Conservation (phyloP, 352 stramenopile species). For the Pythium apleroticum region DNA sequence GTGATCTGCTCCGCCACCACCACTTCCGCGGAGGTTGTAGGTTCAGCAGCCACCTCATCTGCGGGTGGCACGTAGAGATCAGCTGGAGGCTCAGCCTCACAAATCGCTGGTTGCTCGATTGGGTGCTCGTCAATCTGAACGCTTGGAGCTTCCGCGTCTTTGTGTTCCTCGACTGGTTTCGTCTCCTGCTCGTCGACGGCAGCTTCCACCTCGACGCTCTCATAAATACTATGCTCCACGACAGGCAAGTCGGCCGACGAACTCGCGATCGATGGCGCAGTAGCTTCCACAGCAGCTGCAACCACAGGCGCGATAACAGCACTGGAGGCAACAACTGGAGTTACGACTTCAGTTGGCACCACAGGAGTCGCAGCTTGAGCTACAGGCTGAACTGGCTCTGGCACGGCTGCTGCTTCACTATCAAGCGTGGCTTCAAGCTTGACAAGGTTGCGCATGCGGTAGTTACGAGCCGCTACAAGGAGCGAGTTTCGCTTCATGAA, state of each 20-base stretch:
- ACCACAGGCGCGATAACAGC: neutral
- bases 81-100: conserved; percentile 1
- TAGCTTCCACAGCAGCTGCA: neutral
- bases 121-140: neutral
- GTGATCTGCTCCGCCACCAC: neutral
- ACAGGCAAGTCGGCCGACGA: neutral
- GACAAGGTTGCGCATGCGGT: conserved; percentile 42
- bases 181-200: neutral
- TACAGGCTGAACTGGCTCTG: neutral
- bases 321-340: neutral
- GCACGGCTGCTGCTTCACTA: neutral
- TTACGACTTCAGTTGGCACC: neutral
- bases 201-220: neutral
- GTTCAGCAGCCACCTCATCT: neutral
- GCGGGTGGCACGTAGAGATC: neutral
- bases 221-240: neutral
- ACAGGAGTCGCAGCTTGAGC: neutral
- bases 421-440: conserved; percentile 39
- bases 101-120: neutral
- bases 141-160: neutral
- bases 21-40: neutral
- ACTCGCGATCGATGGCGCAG: neutral
- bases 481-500: conserved; percentile 54
- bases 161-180: neutral
- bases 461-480: conserved; percentile 52